Evolutionary conservation across 495 filamentous ascomycete species (phyloP).

Genomic region (Clavariopsis aquatica): DNA sequence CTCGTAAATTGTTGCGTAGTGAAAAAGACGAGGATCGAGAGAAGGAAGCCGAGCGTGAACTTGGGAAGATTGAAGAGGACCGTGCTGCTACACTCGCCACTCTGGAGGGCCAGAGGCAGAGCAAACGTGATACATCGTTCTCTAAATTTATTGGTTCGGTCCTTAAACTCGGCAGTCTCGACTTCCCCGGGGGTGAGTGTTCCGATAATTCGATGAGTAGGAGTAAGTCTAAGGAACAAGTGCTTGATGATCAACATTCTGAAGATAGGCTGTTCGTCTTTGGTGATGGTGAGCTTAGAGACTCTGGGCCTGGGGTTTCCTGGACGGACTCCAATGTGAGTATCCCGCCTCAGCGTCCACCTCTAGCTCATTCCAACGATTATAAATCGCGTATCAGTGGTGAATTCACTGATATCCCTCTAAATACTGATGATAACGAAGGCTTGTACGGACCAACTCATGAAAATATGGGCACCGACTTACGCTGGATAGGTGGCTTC

Average conservation of each 20-base stretch:
- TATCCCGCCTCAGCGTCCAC: neutral
- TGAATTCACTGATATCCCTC: no score
- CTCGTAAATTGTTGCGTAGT: neutral
- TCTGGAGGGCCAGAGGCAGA: neutral
- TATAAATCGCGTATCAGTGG: no score
- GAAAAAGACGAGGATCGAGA: neutral
- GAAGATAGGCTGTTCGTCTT: neutral
- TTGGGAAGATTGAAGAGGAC: neutral
- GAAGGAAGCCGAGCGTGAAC: neutral
- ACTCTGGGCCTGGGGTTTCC: neutral
- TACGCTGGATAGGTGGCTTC: no score
- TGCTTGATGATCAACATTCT: no score
- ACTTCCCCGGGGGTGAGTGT: neutral
- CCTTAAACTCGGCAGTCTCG: no score
- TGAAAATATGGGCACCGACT: no score
- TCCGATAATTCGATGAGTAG: neutral
- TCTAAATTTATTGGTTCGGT: neutral
- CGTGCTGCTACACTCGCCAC: neutral
- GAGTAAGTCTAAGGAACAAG: neutral
- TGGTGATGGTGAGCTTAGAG: neutral
- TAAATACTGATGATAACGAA: no score
- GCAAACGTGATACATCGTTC: neutral
- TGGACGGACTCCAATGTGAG: neutral
- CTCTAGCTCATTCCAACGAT: neutral
- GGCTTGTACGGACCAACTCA: no score